phyloP scores from a whole-genome alignment of 306 rosid genomes.

The Astragalus membranaceus region DNA sequence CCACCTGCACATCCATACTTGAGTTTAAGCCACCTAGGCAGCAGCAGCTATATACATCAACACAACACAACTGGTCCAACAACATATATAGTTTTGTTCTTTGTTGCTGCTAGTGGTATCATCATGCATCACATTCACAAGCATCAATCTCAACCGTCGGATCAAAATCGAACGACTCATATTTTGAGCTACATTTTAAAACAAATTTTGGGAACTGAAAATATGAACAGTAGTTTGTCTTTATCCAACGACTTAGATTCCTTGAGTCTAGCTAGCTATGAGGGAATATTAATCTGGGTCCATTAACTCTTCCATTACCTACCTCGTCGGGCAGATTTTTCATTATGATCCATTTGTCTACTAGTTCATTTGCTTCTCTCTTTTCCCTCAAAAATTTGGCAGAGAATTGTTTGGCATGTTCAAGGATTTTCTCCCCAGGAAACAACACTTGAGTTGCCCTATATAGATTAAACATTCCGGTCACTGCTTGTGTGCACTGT shows the following conservation, averaged over 20 bases:
- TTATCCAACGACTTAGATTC: too few relatives aligned
- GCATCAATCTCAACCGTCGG: neutral
- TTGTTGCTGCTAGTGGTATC: neutral
- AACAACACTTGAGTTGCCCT: slow-evolving; percentile 63
- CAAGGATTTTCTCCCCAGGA: slow-evolving; percentile 67
- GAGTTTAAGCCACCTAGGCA: neutral
- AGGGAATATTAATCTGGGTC: neutral
- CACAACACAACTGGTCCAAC: neutral
- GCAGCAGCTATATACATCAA: neutral
- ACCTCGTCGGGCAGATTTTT: slow-evolving; percentile 86
- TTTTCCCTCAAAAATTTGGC: slow-evolving; percentile 52
- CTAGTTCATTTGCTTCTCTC: slow-evolving; percentile 46
- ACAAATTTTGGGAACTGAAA: too few relatives aligned
- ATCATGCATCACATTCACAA: too few relatives aligned
- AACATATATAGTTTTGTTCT: neutral
- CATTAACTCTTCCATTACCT: neutral
- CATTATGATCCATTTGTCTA: slow-evolving; percentile 88
- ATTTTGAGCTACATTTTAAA: too few relatives aligned
- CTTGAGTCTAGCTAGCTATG: too few relatives aligned
- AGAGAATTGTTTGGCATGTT: slow-evolving; percentile 56
- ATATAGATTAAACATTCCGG: slow-evolving; percentile 71
- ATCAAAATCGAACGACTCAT: neutral
- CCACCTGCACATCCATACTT: slow-evolving; percentile 38
- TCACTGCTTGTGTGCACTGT: slow-evolving; percentile 71
- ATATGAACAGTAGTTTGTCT: too few relatives aligned